These are phyloP conservation scores for Polyporus tsugae DNA, from an alignment of 1,284 basidiomycete genomes.

Conservation along the genomic window DNA sequence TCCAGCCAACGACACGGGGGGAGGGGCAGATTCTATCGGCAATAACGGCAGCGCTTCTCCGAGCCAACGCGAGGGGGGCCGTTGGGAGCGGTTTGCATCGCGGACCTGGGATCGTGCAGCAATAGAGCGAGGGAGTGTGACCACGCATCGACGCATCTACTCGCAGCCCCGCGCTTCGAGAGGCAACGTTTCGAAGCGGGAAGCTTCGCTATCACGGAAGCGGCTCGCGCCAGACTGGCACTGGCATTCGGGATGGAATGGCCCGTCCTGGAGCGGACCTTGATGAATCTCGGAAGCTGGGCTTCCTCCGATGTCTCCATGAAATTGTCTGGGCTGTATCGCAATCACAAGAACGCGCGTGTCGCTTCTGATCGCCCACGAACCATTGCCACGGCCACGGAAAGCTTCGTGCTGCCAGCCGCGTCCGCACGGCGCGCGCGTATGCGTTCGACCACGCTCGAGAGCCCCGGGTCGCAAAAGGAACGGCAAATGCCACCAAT, in stretches of 20 bases:
- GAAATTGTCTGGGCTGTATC: constrained; percentile 9
- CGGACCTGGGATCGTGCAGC: constrained; percentile 1
- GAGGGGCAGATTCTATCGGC: constrained; percentile 6
- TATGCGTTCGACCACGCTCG: neutral
- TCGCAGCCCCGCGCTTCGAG: constrained; percentile 7
- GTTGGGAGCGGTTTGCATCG: neutral
- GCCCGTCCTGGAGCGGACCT: constrained; percentile 25
- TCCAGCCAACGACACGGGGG: constrained; percentile 15
- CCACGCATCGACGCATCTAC: neutral
- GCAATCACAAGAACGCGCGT: constrained; percentile 8
- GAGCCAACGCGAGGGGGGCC: neutral
- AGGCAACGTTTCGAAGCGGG: constrained; percentile 18
- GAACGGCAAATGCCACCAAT: constrained; percentile 14
- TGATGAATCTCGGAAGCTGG: constrained; percentile 22
- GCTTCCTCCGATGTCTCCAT: constrained; percentile 16
- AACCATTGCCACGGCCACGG: constrained; percentile 12
- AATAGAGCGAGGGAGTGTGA: neutral
- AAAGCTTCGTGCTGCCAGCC: constrained; percentile 15
- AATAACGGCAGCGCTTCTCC: constrained; percentile 10
- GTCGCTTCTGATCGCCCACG: constrained; percentile 26
- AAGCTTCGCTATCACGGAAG: constrained; percentile 34
- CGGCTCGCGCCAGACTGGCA: constrained; percentile 8
- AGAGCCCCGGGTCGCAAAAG: constrained; percentile 1
- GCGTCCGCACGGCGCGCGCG: constrained; percentile 2
- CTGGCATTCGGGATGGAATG: constrained; percentile 23